These are phyloP conservation scores for Phylloporus scabripes DNA, from an alignment of 768 basidiomycete species.

Conservation along the genomic window DNA sequence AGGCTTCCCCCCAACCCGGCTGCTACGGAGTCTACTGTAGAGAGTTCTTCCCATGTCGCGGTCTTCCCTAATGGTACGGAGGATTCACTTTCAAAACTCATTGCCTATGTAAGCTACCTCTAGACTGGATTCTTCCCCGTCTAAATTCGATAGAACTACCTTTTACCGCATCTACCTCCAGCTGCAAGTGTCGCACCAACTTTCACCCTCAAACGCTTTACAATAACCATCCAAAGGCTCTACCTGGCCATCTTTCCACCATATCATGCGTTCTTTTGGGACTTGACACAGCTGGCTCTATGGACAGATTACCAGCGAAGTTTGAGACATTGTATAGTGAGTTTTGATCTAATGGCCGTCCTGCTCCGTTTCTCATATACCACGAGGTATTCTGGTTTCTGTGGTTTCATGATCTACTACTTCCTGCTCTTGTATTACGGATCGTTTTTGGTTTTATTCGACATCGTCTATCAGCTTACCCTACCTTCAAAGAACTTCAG, in stretches of 20 bases:
- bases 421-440: constrained; percentile 45
- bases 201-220: constrained; percentile 52
- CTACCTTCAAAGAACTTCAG: constrained; percentile 48
- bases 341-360: constrained; percentile 21
- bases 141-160: constrained; percentile 29
- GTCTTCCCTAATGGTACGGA: constrained; percentile 7
- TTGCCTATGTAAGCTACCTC: constrained; percentile 22
- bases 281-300: constrained; percentile 41
- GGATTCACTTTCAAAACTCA: constrained; percentile 24
- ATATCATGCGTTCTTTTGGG: constrained; percentile 41
- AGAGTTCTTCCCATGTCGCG: neutral
- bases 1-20: constrained; percentile 29
- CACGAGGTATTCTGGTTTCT: constrained; percentile 55
- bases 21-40: constrained; percentile 9
- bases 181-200: constrained; percentile 34
- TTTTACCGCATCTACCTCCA: constrained; percentile 46
- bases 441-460: constrained; percentile 46
- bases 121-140: constrained; percentile 5
- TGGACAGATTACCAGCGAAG: constrained; percentile 52
- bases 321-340: constrained; percentile 44
- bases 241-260: constrained; percentile 48
- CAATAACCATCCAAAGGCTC: constrained; percentile 47
- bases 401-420: constrained; percentile 56
- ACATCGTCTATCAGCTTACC: constrained; percentile 48
- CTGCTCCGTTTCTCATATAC: constrained; percentile 1